Evolutionary conservation across 31 red algal species (phyloP), one percentile per base, ranked within the genome.

Genomic region (Endocladia muricata): DNA sequence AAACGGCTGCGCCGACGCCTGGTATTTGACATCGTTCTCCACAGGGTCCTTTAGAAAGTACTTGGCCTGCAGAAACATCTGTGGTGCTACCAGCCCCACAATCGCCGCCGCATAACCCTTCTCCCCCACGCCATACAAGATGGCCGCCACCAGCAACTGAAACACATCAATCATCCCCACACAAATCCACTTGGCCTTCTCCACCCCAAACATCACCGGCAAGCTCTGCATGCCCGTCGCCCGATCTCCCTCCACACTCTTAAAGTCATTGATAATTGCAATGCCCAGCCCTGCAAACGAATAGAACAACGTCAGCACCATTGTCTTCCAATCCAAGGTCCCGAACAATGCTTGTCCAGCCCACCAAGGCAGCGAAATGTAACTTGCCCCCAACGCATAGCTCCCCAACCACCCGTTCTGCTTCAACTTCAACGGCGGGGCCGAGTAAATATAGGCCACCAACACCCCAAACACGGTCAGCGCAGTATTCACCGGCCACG

Each of bases 361-460:
- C 96, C 96, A 99, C 96, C 96, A 99, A 21, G 96, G 96, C 55
- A 99, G 69, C 5, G 83, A 85, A 41, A 99, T 99, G 57, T 99
- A 99, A 47, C 82, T 88, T 17, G 96, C 96, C 0, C 96, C 96
- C n/a, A 99, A 65, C 11, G 96, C 96, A 66, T 99, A 99, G 47
- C 82, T 93, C 30, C 96, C 96, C 21, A 79, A 43, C 96, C 96
- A 99, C 3, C 96, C 96, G 62, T 95, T 99, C 80, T 95, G 88
- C 73, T 99, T 99, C 51, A 99, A 78, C 78, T 99, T 99, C 26
- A 99, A 67, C 23, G 96, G 96, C 31, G 96, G 96, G 33, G 93
- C 96, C 38, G 96, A 99, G 65, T 99, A 99, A 41, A 99, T 99
- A 52, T 90, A 93, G 0, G 96, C 83, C 9, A 99, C 73, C 64